Evolutionary conservation across 257 asterid genomes (phyloP).

Genomic region (Agastache rugosa): DNA sequence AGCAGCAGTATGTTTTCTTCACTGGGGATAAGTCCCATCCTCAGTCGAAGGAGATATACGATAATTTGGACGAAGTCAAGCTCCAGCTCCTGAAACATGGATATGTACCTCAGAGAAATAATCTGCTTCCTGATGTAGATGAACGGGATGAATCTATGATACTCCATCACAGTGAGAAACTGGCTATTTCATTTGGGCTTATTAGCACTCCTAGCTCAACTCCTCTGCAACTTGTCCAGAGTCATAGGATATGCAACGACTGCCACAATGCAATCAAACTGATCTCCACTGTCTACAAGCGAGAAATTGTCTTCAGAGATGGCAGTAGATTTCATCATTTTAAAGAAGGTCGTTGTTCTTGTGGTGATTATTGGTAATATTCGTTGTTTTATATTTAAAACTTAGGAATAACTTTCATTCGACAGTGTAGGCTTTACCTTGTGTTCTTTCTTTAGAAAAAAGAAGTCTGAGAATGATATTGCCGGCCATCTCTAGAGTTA

Average conservation of each 20-base stretch:
- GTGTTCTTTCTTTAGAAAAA: not conserved
- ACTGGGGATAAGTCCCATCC: constrained; percentile 70
- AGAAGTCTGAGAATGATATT: constrained; percentile 22
- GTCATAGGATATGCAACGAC: constrained; percentile 78
- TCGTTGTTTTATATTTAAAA: constrained; percentile 15
- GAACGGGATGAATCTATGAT: constrained; percentile 53
- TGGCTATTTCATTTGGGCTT: constrained; percentile 87
- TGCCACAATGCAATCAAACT: constrained; percentile 75
- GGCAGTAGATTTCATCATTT: constrained; percentile 85
- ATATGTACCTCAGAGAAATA: constrained; percentile 49
- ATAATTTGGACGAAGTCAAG: constrained; percentile 53
- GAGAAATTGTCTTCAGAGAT: constrained; percentile 77
- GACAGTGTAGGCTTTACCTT: constrained; percentile 19
- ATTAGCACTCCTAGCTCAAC: constrained; percentile 65
- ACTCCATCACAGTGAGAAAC: constrained; percentile 75
- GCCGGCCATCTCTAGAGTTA: constrained; percentile 16
- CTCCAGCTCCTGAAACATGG: constrained; percentile 52
- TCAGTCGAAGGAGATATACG: constrained; percentile 60
- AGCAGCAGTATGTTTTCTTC: constrained; percentile 61
- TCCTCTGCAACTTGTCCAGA: constrained; percentile 81
- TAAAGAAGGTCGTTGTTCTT: constrained; percentile 70
- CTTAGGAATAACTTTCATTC: constrained; percentile 5
- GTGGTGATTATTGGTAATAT: constrained; percentile 88
- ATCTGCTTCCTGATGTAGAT: constrained; percentile 89
- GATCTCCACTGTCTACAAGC: constrained; percentile 52